Percentiles rank a stretch among this genome's conserved stretches.
Evolutionary conservation across 805 yeast genomes (phyloP).

Genomic region (Naumovozyma baii): DNA sequence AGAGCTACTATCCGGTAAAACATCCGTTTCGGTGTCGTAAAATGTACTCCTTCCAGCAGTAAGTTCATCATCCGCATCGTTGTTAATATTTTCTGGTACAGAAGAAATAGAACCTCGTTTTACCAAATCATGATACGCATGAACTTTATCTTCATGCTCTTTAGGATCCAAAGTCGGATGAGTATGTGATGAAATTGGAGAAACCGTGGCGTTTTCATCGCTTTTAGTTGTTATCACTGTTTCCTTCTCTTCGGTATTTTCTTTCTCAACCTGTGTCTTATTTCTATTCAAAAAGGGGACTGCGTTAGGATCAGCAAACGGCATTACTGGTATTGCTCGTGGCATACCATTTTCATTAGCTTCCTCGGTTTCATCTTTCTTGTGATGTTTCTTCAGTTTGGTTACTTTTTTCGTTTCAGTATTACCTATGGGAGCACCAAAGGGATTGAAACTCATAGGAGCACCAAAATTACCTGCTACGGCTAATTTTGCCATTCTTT

Average conservation of each 20-base stretch:
- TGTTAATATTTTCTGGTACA: neutral
- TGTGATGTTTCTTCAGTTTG: conserved; percentile 21
- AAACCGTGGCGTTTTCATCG: neutral
- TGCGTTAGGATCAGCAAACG: conserved; percentile 37
- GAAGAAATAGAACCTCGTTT: conserved; percentile 3
- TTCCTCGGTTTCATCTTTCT: conserved; percentile 14
- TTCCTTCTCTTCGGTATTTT: conserved; percentile 2
- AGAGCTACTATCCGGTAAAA: neutral
- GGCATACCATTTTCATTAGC: conserved; percentile 6
- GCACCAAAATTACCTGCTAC: conserved; percentile 62
- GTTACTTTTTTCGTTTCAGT: conserved; percentile 9
- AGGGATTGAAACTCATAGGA: conserved; percentile 11
- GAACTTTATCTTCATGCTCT: neutral
- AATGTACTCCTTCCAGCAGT: conserved; percentile 5
- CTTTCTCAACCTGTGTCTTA: neutral
- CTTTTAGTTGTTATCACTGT: conserved; percentile 5
- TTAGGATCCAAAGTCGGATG: neutral
- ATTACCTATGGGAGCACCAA: conserved; percentile 12
- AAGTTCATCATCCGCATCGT: conserved; percentile 38
- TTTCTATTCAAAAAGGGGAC: conserved; percentile 19
- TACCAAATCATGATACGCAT: conserved; percentile 9
- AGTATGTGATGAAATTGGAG: neutral
- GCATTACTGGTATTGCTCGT: conserved; percentile 44
- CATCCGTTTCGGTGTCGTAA: neutral
- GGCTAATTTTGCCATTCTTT: conserved; percentile 91